Conservation (phyloP, 495 filamentous ascomycete genomes). For the Daldinia bambusicola region DNA sequence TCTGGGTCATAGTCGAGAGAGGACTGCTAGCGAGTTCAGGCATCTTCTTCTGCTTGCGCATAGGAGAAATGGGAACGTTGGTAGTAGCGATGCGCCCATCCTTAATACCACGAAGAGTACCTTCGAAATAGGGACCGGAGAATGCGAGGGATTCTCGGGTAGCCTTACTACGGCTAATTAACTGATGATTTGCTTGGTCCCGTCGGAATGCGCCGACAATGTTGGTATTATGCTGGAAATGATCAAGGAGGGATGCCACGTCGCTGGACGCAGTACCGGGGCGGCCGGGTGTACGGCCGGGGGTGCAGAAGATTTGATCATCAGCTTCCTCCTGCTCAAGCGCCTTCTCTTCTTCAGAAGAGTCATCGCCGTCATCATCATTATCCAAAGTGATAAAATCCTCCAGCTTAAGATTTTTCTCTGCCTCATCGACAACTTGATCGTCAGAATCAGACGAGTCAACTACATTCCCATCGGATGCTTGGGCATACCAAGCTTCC, state of each 20-base stretch:
- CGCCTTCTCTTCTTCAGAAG: slow-evolving; percentile 65
- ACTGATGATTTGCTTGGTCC: slow-evolving; percentile 78
- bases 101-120: slow-evolving; percentile 65
- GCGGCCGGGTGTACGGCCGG: slow-evolving; percentile 61
- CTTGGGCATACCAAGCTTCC: slow-evolving; percentile 79
- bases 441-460: slow-evolving; percentile 59
- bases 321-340: slow-evolving; percentile 56
- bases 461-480: slow-evolving; percentile 60
- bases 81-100: slow-evolving; percentile 63
- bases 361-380: slow-evolving; percentile 38
- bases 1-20: slow-evolving; percentile 53
- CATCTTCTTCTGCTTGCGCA: slow-evolving; percentile 59
- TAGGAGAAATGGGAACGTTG: slow-evolving; percentile 64
- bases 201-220: slow-evolving; percentile 82
- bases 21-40: slow-evolving; percentile 54
- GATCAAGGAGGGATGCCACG: slow-evolving; percentile 65
- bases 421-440: slow-evolving; percentile 70
- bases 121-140: slow-evolving; percentile 60
- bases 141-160: slow-evolving; percentile 65
- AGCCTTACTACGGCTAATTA: slow-evolving; percentile 68
- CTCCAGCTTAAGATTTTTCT: slow-evolving; percentile 70
- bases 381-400: slow-evolving; percentile 78
- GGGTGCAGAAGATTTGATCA: slow-evolving; percentile 62
- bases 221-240: slow-evolving; percentile 70
- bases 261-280: slow-evolving; percentile 64